Base-by-base conservation (phyloP, 2,329 filamentous ascomycete species). In the Aspergillus awamori region DNA sequence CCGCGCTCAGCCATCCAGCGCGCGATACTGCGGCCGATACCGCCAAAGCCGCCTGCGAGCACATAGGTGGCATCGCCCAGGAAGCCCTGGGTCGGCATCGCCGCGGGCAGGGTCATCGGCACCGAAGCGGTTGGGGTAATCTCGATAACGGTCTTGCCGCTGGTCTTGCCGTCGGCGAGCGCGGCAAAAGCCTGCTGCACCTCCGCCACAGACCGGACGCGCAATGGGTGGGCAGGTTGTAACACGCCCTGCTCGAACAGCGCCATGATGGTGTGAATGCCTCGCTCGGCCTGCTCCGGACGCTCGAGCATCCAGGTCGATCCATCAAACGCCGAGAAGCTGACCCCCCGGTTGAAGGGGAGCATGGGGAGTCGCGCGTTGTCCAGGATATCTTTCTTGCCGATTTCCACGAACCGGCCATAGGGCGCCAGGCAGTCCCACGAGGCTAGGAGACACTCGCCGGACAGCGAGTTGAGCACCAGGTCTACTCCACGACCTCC, bases 1-100 rank as follows among this genome's bases (percentile, higher is more conserved):
- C 54, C 54, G 6, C 41, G 20, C n/a, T 45, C 43, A 6, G 33
- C 33, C 39, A 60, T 57, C 70, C 70, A 70, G 28, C 70, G 67
- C 10, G 43, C 39, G 30, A 55, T 30, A 17, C 15, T 15, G 13
- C 38, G 30, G 7, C 58, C 58, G 4, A 52, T 49, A 41, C 58
- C 48, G 22, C 57, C 51, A 20, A 60, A 26, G n/a, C 52, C 17
- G 28, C 56, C 47, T 10, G 30, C 47, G 30, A 51, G 26, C 24
- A 51, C 13, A 26, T 51, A 51, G 47, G 47, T 51, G 13, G 47
- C 22, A n/a, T 51, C 47, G 30, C 13, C 13, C 10, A 60, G 49
- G 3, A 65, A 58, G 1, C 15, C 11, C n/a, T 41, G 59, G 10
- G 36, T 39, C 11, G 41, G 33, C 11, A 33, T 30, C 17, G 24